Base-by-base conservation (phyloP, 257 asterid species). In the Jacaranda copaia region DNA sequence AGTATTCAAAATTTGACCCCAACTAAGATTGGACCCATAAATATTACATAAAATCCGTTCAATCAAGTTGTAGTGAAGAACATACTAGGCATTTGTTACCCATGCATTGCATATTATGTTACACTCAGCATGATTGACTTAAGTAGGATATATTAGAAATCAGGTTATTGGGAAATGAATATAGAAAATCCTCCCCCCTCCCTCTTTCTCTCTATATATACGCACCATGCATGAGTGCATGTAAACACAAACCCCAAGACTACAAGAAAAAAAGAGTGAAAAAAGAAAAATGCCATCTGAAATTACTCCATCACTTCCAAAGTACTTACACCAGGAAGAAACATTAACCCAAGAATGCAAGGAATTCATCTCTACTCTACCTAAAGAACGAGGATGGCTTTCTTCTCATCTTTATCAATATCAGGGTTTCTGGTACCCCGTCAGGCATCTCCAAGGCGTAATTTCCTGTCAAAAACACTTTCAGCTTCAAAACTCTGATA, bases 401-500 rank as follows among this genome's bases (percentile, higher is more conserved):
- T 1, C 43, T 25, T 38, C 84, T 15, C 74, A 82, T 57, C 76
- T 84, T 35, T 86, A 88, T 49, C 83, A 52, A 7, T 85, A 84
- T 39, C 84, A 88, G 73, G 92, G 90, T 19, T 86, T 81, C 52
- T 88, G 90, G 95, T 75, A 70, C 46, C 53, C 74, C 0, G 78
- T 68, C 14, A 73, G 81, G 3, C 48, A 58, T 3, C 86, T 89
- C 9, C 85, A 80, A 40, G 90, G 77, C 8, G 65, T 81, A 0
- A 42, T 88, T 56, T 13, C 86, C 7, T 85, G 77, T 66, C 90
- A 82, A 11, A 70, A 79, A 8, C 79, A 82, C 68, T 90, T 90
- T 71, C 72, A 62, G 4, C 75, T 73, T 18, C 82, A 73, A 75
- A 16, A 45, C 1, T 46, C 70, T 32, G 92, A 89, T 63, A 15